Conservation (phyloP, 768 basidiomycete genomes). For the Polyporus arcularius region DNA sequence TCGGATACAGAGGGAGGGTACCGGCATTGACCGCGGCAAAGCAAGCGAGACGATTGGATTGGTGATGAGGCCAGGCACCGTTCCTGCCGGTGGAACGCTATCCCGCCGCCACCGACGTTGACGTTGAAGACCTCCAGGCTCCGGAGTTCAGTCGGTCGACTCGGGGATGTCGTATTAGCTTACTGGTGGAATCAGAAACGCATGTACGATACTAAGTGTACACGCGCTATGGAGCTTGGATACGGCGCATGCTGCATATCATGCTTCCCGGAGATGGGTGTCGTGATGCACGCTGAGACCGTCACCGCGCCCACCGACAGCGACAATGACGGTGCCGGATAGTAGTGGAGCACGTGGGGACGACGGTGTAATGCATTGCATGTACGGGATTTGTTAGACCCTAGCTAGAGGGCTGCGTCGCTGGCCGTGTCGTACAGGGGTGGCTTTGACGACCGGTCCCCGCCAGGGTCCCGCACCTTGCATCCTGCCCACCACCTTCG, state of each 20-base stretch:
- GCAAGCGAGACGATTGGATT: constrained; percentile 61
- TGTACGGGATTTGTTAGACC: background rate
- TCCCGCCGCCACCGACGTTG: no score
- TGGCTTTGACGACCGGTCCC: background rate
- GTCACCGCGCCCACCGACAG: background rate
- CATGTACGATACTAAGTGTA: no score
- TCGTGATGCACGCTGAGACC: background rate
- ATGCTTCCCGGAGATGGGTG: background rate
- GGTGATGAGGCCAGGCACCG: constrained; percentile 44
- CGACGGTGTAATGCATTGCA: background rate
- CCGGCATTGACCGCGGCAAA: constrained; percentile 55
- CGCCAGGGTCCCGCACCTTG: no score
- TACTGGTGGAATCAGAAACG: no score
- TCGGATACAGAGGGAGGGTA: constrained; percentile 82
- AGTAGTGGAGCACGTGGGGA: constrained; percentile 8
- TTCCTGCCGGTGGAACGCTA: no score
- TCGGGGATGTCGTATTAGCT: no score
- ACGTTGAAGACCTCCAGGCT: no score
- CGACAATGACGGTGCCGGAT: background rate
- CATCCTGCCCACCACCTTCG: background rate
- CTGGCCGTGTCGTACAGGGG: background rate
- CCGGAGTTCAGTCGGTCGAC: no score
- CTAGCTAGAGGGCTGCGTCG: background rate
- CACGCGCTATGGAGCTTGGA: no score
- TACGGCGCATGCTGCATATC: no score